Conservation (phyloP, 306 rosid genomes). For the Hippophae gyantsensis region DNA sequence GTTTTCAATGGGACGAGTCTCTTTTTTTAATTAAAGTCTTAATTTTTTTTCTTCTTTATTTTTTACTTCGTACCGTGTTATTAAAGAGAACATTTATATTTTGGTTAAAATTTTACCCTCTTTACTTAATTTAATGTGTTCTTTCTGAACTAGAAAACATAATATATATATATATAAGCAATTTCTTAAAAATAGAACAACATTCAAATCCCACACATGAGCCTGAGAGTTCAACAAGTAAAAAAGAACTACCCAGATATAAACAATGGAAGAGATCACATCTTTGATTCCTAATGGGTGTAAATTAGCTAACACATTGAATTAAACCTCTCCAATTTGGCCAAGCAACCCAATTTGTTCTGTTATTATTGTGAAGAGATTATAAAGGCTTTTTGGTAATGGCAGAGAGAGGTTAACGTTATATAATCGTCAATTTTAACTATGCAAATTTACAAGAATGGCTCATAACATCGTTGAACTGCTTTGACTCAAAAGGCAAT, state of each 20-base stretch:
- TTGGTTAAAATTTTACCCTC: too few relatives aligned
- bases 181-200: not conserved
- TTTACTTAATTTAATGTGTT: too few relatives aligned
- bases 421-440: conserved; percentile 8
- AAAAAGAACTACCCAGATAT: not conserved
- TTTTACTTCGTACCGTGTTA: conserved; percentile 23
- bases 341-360: conserved; percentile 24
- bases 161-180: conserved; percentile 10
- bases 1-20: conserved; percentile 25
- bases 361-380: conserved; percentile 36
- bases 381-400: conserved; percentile 8
- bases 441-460: conserved; percentile 23
- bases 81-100: too few relatives aligned
- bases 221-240: conserved; percentile 6
- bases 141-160: too few relatives aligned
- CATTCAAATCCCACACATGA: conserved; percentile 9
- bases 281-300: conserved; percentile 33
- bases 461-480: conserved; percentile 16
- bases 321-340: conserved; percentile 24
- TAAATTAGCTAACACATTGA: conserved; percentile 32
- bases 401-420: conserved; percentile 22
- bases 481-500: conserved; percentile 3
- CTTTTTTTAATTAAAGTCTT: conserved; percentile 16
- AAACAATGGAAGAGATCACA: conserved; percentile 36
- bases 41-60: not conserved